Conservation (phyloP, 2,329 filamentous ascomycete genomes). For the Allantophomopsis lycopodina region DNA sequence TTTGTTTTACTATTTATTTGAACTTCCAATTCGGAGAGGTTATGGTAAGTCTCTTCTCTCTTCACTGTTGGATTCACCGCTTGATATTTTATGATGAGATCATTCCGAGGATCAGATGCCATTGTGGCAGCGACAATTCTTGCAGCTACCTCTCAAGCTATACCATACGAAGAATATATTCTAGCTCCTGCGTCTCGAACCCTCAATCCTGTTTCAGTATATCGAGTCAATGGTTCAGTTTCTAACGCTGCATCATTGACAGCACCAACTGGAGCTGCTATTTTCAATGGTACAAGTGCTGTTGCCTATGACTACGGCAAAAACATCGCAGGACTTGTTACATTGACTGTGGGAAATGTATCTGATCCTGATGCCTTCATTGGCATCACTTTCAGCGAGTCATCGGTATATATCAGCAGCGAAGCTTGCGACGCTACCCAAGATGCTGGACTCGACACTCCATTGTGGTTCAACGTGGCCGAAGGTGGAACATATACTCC, state of each 20-base stretch:
- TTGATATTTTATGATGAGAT: too few species aligned
- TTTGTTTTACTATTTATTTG: too few species aligned
- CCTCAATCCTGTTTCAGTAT: constrained; percentile 12
- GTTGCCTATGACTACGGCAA: constrained; percentile 24
- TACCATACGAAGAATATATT: constrained; percentile 20
- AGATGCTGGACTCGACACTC: constrained; percentile 28
- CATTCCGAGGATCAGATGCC: too few species aligned
- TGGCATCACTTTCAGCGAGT: constrained; percentile 25
- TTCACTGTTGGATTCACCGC: too few species aligned
- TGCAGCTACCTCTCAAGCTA: not conserved
- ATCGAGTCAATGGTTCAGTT: constrained; percentile 17
- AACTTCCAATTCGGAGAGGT: too few species aligned
- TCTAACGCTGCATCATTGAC: constrained; percentile 2
- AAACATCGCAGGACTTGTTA: constrained; percentile 24
- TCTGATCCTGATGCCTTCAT: constrained; percentile 17
- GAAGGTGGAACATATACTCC: constrained; percentile 25
- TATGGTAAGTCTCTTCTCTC: too few species aligned
- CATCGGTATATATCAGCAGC: constrained; percentile 30
- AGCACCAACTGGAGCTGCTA: constrained; percentile 1
- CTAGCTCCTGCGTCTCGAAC: constrained; percentile 17
- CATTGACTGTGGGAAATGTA: constrained; percentile 16
- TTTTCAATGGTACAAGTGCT: not conserved
- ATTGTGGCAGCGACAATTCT: too few species aligned
- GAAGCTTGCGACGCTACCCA: constrained; percentile 29
- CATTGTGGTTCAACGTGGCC: constrained; percentile 19